Base-by-base conservation (phyloP, 1,139 yeast species). In the Lodderomyces oxycetoniae region DNA sequence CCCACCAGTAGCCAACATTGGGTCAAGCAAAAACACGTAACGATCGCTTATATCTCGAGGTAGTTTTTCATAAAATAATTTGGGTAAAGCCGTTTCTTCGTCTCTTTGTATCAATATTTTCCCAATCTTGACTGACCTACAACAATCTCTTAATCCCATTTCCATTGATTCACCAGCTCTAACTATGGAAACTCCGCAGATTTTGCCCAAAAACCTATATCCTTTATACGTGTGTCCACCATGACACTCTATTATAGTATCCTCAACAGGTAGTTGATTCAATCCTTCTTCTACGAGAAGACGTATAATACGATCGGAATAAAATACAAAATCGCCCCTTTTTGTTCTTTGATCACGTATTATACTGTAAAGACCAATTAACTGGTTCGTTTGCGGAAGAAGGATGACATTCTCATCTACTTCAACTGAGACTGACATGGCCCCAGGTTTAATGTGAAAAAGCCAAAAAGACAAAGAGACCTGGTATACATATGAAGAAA, bases 101-200 rank as follows among this genome's bases (percentile, higher is more conserved):
- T 91, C 97, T 59, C 98, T 76, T 67, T 91, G 98, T 49, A 91
- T 91, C 55, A 91, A 70, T 46, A 91, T 91, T 67, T 91, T 91
- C 36, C 98, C 98, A 43, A 91, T 85, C 55, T 97, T 74, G 28
- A 91, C 98, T 6, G 95, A 83, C 48, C 98, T 74, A 58, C 97
- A 88, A 62, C 97, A 86, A 63, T 68, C 97, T 56, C 98, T 77
- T 44, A 91, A 69, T 15, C 97, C 98, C 72, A 87, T 94, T 61
- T 91, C 98, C 98, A 91, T 91, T 29, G 94, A 81, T 61, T 91
- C 98, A 44, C 98, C 98, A 5, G 98, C 98, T 54, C 98, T 74
- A 52, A 91, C 94, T 53, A 91, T 91, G 13, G 96, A 86, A 22
- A 91, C 98, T 43, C 98, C 98, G 59, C 97, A 91, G 41, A 91